These are phyloP conservation scores for Rosellinia necatrix DNA, from an alignment of 2,329 filamentous ascomycete species.

Conservation along the genomic window DNA sequence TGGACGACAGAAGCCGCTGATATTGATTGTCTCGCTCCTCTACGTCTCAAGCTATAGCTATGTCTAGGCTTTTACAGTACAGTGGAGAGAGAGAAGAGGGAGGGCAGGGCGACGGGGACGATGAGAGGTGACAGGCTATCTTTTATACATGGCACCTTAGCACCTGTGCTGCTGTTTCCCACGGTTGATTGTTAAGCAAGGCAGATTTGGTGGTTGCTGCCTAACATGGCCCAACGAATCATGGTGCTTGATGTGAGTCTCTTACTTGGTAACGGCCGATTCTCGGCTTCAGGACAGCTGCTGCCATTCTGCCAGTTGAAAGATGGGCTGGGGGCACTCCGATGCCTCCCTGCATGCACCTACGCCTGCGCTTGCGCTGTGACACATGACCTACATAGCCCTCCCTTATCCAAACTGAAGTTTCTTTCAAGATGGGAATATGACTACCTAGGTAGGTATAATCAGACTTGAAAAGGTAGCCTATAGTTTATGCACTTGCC, in stretches of 20 bases:
- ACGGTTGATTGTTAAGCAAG: constrained; percentile 39
- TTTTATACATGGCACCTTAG: constrained; percentile 28
- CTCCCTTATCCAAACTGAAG: no score
- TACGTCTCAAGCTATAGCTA: constrained; percentile 6
- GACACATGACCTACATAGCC: no score
- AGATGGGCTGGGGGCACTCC: no score
- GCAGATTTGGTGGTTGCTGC: constrained; percentile 36
- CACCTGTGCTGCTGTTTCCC: constrained; percentile 13
- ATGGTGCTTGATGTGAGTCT: background rate
- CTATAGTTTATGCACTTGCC: background rate
- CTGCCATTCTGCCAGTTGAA: background rate
- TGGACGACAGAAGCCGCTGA: constrained; percentile 4
- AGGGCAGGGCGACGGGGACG: background rate
- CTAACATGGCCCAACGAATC: constrained; percentile 20
- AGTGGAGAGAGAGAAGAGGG: background rate
- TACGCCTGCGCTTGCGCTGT: no score
- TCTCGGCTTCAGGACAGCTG: no score
- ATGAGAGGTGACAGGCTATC: constrained; percentile 7
- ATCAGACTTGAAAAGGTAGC: background rate
- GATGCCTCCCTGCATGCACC: no score
- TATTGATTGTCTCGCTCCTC: constrained; percentile 5
- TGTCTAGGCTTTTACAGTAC: background rate
- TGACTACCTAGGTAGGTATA: no score
- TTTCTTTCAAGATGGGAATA: no score
- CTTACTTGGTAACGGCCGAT: background rate